phyloP scores from a whole-genome alignment of 1,284 basidiomycete species.

The Coniferiporia weirii region DNA sequence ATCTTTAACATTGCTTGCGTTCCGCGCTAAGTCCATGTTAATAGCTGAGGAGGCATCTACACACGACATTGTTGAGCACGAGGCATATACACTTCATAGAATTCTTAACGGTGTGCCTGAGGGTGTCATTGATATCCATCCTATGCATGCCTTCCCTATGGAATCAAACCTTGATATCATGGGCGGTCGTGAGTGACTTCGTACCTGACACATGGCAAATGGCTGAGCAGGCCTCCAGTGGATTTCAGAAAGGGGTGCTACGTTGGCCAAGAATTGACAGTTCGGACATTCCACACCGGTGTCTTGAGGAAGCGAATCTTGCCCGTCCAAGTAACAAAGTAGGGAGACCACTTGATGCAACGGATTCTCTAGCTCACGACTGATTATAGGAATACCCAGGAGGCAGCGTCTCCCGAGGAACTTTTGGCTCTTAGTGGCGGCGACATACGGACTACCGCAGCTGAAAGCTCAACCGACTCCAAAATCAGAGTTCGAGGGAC shows the following conservation, averaged over 20 bases:
- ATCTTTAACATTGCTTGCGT: neutral
- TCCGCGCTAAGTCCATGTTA: constrained; percentile 13
- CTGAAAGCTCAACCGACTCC: constrained; percentile 19
- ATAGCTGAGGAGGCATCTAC: constrained; percentile 50
- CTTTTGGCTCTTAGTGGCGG: constrained; percentile 7
- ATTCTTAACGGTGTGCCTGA: constrained; percentile 86
- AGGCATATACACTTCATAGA: constrained; percentile 75
- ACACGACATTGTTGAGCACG: constrained; percentile 46
- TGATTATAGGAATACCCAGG: neutral
- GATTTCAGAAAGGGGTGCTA: constrained; percentile 99
- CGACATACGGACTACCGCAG: constrained; percentile 22
- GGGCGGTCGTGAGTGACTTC: constrained; percentile 68
- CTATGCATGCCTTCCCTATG: constrained; percentile 80
- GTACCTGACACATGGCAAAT: constrained; percentile 11
- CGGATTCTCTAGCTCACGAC: constrained; percentile 20
- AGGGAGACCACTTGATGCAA: constrained; percentile 1
- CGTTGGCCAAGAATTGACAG: constrained; percentile 95
- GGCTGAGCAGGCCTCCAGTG: constrained; percentile 45
- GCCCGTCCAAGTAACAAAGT: constrained; percentile 53
- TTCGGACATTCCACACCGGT: constrained; percentile 94
- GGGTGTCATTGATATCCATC: constrained; percentile 73
- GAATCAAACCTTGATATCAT: constrained; percentile 93
- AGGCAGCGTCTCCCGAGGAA: neutral
- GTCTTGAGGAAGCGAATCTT: constrained; percentile 88
- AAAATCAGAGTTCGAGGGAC: constrained; percentile 49